These are phyloP conservation scores for Arthrobotrys megalospora DNA, from an alignment of 2,329 filamentous ascomycete species.

Conservation along the genomic window DNA sequence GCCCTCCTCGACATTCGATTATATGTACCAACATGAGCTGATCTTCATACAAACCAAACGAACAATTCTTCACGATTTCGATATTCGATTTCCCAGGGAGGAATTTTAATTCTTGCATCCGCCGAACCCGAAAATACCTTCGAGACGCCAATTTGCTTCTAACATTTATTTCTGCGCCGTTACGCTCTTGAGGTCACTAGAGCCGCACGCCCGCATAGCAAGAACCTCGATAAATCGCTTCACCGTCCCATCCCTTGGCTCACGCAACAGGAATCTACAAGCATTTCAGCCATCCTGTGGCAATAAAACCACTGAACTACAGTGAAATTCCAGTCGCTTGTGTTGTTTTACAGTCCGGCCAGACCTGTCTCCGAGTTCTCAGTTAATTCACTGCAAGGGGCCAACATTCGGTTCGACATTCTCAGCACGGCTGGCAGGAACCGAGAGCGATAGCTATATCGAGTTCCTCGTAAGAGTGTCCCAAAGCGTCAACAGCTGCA, in stretches of 20 bases:
- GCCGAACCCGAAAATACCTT: conserved; percentile 29
- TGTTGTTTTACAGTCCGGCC: conserved; percentile 48
- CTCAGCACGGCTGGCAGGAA: conserved; percentile 46
- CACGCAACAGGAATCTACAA: conserved; percentile 49
- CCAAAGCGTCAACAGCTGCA: conserved; percentile 39
- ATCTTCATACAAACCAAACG: conserved; percentile 9
- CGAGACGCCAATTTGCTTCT: conserved; percentile 24
- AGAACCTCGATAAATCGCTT: conserved; percentile 10
- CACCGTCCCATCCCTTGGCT: conserved; percentile 27
- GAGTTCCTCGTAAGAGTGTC: conserved; percentile 36
- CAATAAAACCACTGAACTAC: conserved; percentile 45
- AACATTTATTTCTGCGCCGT: conserved; percentile 11
- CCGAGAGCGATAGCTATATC: conserved; percentile 56
- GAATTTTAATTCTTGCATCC: conserved; percentile 37
- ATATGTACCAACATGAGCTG: conserved; percentile 26
- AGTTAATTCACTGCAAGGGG: conserved; percentile 48
- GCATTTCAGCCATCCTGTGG: conserved; percentile 57
- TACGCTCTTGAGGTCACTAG: conserved; percentile 1
- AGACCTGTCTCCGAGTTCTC: conserved; percentile 39
- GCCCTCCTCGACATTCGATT: neutral
- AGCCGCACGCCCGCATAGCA: conserved; percentile 16
- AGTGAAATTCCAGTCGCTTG: conserved; percentile 48
- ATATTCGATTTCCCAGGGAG: conserved; percentile 26
- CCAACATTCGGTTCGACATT: conserved; percentile 57
- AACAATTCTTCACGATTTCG: conserved; percentile 41